Evolutionary conservation across 148 eudicot genomes (phyloP).

Genomic region (Rhododendron kiyosumense): DNA sequence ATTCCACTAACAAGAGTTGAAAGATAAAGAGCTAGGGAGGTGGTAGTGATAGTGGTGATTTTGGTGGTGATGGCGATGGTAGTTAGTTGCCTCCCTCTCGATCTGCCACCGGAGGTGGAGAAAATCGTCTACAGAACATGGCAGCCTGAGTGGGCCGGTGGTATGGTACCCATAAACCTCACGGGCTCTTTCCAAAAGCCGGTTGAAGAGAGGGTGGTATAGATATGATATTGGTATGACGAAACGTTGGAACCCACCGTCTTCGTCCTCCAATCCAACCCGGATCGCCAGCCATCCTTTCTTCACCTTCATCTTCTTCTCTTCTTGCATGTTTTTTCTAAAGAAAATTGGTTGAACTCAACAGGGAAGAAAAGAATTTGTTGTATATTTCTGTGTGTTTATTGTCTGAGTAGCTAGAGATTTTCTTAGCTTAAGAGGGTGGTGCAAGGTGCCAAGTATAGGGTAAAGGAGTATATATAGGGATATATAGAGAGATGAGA

Average conservation of each 20-base stretch:
- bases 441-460: not conserved
- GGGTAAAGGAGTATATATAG: not conserved
- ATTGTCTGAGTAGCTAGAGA: not conserved
- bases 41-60: not conserved
- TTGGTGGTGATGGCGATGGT: not conserved
- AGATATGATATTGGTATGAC: slow-evolving; percentile 11
- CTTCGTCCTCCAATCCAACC: slow-evolving; percentile 1
- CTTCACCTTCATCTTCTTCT: slow-evolving; percentile 9
- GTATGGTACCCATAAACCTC: slow-evolving; percentile 6
- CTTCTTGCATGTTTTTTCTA: not conserved
- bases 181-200: slow-evolving; percentile 4
- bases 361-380: not conserved
- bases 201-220: not conserved
- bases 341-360: not conserved
- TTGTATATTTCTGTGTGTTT: not conserved
- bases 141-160: not conserved
- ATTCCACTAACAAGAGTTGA: not conserved
- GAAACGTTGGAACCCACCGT: slow-evolving; percentile 4
- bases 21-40: slow-evolving; percentile 9
- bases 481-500: not conserved
- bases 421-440: not conserved
- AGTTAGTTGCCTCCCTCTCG: not conserved
- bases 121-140: slow-evolving; percentile 1
- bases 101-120: slow-evolving; percentile 8
- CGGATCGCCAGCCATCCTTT: slow-evolving; percentile 8